Base-by-base conservation (phyloP, 352 stramenopile genomes). In the Globisporangium spiculum region DNA sequence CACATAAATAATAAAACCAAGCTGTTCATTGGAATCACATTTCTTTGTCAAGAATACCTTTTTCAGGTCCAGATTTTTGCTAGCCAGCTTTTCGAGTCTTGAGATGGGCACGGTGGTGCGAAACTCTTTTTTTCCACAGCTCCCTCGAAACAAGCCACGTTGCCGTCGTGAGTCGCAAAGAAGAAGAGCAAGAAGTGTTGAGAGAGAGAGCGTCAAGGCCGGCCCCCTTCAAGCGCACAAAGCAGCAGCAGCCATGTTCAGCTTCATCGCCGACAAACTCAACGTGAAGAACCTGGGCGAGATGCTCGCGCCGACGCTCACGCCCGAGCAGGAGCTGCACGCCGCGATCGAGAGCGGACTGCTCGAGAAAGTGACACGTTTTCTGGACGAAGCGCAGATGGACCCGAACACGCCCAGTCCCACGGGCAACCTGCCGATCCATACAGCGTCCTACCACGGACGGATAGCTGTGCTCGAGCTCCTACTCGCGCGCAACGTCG, bases 251-350 rank as follows among this genome's bases (percentile, higher is more conserved):
- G 63, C 63, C 44, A 97, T 97, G 90, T 97, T 97, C 66, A 89
- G 84, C 67, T 97, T 84, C 77, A 84, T 97, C 61, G 88, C 87
- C 34, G 89, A 97, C 67, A 93, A 93, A 73, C 84, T 96, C 69
- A 97, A 97, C 53, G 86, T 96, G 58, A 95, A 94, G 77, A 93
- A 92, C 67, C 65, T 97, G 74, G 90, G 87, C 64, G 86, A 96
- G 80, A 82, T 96, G 65, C 73, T 97, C 70, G 90, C 90, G 70
- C 90, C 90, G 3, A 92, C 90, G 61, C 80, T 92, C 66, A 94
- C 85, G 63, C 87, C 86, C n/a, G 87, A 95, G 73, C 87, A 96
- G 73, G 84, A 95, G 68, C 77, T 96, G 44, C 87, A 95, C 63
- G 71, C 78, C 22, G 79, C 89, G 4, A 93, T 97, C 57, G 89